These are phyloP conservation scores for Discostella pseudostelligera DNA, from an alignment of 108 stramenopile genomes.

Conservation along the genomic window DNA sequence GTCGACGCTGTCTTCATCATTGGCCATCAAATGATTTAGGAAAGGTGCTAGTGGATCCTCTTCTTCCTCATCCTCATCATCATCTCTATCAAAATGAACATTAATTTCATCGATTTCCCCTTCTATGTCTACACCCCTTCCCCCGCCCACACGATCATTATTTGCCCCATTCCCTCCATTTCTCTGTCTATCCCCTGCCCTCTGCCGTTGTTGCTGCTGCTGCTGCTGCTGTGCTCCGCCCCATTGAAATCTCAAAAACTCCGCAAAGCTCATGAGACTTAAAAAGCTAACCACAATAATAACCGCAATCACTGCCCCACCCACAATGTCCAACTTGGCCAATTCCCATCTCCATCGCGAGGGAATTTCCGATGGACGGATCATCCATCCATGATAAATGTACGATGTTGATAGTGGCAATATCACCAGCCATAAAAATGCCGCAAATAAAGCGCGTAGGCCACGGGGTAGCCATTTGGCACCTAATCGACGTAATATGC, in stretches of 20 bases:
- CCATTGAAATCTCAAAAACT: slow-evolving; percentile 88
- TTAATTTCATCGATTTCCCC: slow-evolving; percentile 44
- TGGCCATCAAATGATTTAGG: slow-evolving; percentile 5
- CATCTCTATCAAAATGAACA: slow-evolving; percentile 16
- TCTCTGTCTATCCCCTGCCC: slow-evolving; percentile 20
- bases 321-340: slow-evolving; percentile 62
- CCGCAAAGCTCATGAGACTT: slow-evolving; percentile 91
- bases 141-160: slow-evolving; percentile 28
- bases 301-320: slow-evolving; percentile 77
- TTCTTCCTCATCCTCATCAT: slow-evolving; percentile 2
- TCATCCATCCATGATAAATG: slow-evolving; percentile 90
- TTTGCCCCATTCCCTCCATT: slow-evolving; percentile 23
- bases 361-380: slow-evolving; percentile 60
- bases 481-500: slow-evolving; percentile 60
- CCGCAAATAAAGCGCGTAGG: slow-evolving; percentile 58
- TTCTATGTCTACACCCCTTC: slow-evolving; percentile 21
- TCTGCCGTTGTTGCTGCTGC: slow-evolving; percentile 14
- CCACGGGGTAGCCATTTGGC: slow-evolving; percentile 79
- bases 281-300: slow-evolving; percentile 86
- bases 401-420: slow-evolving; percentile 82
- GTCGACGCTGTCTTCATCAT: slow-evolving; percentile 24
- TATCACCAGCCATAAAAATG: slow-evolving; percentile 77
- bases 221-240: slow-evolving; percentile 1
- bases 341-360: slow-evolving; percentile 55
- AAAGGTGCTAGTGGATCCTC: slow-evolving; percentile 2